phyloP scores from a whole-genome alignment of 495 filamentous ascomycete genomes.

The Daldinia grandis region DNA sequence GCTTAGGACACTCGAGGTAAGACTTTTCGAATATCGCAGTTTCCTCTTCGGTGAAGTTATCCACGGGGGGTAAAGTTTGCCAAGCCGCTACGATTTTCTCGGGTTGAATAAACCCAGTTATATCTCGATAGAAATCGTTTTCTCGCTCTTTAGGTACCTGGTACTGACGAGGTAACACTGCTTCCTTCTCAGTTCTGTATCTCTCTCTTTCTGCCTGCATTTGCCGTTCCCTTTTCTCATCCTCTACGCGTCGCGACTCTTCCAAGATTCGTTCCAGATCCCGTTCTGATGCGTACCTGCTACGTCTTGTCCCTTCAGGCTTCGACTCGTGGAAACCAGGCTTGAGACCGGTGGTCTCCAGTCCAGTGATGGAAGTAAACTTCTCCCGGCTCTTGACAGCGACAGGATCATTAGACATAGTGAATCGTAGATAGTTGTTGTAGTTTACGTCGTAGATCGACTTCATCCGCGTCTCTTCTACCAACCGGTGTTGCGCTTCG shows the following conservation, averaged over 20 bases:
- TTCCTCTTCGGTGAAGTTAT: slow-evolving; percentile 86
- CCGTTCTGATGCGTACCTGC: slow-evolving; percentile 68
- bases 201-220: slow-evolving; percentile 73
- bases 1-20: slow-evolving; percentile 85
- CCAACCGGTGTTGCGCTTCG: slow-evolving; percentile 25
- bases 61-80: slow-evolving; percentile 75
- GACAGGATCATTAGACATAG: slow-evolving; percentile 59
- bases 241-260: slow-evolving; percentile 78
- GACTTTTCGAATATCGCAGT: slow-evolving; percentile 77
- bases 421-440: slow-evolving; percentile 59
- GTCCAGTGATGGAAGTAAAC: slow-evolving; percentile 43
- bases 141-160: slow-evolving; percentile 58
- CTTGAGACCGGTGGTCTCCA: slow-evolving; percentile 39
- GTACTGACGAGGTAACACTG: slow-evolving; percentile 82
- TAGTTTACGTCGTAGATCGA: slow-evolving; percentile 52
- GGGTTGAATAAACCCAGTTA: slow-evolving; percentile 72
- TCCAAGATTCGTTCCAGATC: slow-evolving; percentile 80
- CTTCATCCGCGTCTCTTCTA: slow-evolving; percentile 45
- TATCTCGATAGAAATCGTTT: slow-evolving; percentile 72
- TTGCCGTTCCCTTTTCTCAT: slow-evolving; percentile 74
- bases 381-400: slow-evolving; percentile 57
- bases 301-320: slow-evolving; percentile 69
- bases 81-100: slow-evolving; percentile 73
- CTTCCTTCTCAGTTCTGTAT: slow-evolving; percentile 83
- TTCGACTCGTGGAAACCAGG: slow-evolving; percentile 61